Conservation (phyloP, 306 rosid species). For the Vigna reflexopilosa region DNA sequence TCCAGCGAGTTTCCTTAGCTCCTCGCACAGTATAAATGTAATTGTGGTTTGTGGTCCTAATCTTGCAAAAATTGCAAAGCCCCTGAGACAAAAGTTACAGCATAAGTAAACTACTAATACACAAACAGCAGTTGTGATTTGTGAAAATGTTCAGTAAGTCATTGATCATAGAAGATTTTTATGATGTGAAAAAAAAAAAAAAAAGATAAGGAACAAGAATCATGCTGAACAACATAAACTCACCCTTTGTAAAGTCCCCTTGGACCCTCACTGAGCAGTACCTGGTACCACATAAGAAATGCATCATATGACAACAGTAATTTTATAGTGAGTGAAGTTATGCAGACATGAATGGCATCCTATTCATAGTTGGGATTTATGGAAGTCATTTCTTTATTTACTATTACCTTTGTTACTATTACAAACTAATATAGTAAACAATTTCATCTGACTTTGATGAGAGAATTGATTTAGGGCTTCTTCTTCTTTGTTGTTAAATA, state of each 20-base stretch:
- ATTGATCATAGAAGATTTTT: slow-evolving; percentile 12
- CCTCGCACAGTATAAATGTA: slow-evolving; percentile 83
- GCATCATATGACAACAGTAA: slow-evolving; percentile 37
- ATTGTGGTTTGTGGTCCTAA: slow-evolving; percentile 96
- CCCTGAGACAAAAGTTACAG: slow-evolving; percentile 66
- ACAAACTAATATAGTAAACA: too few relatives aligned
- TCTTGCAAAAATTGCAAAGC: slow-evolving; percentile 84
- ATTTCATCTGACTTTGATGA: too few relatives aligned
- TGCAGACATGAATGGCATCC: slow-evolving; percentile 6
- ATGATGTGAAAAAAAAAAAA: slow-evolving; percentile 7
- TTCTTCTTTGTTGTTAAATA: slow-evolving; percentile 11
- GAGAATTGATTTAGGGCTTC: background rate
- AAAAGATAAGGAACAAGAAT: slow-evolving; percentile 12
- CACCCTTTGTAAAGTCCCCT: slow-evolving; percentile 95
- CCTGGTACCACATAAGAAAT: slow-evolving; percentile 63
- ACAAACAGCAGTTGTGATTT: background rate
- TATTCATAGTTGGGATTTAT: slow-evolving; percentile 7
- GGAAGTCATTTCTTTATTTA: background rate
- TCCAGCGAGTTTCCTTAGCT: slow-evolving; percentile 82
- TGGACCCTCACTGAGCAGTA: slow-evolving; percentile 82
- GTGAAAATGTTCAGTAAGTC: slow-evolving; percentile 1
- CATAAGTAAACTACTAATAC: slow-evolving; percentile 14
- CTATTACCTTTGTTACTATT: background rate
- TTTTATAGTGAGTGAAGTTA: slow-evolving; percentile 14
- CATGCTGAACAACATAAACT: slow-evolving; percentile 49